Evolutionary conservation across 495 filamentous ascomycete species (phyloP).

Genomic region (Daldinia vernicosa): DNA sequence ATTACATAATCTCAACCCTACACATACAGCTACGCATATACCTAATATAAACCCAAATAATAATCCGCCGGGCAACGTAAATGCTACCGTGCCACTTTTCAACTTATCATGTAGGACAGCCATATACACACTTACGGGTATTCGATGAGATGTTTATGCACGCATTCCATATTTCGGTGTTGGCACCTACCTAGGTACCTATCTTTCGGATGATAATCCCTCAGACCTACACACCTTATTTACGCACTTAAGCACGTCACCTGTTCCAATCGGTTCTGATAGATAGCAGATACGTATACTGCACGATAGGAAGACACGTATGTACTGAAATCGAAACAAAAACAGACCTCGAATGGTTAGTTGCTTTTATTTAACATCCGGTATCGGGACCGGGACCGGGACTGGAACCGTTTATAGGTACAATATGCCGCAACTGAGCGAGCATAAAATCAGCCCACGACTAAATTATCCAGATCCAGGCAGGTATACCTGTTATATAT

Average conservation of each 20-base stretch:
- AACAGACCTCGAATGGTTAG: background rate
- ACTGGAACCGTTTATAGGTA: background rate
- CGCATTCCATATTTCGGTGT: constrained; percentile 1
- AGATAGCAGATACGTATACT: constrained; percentile 16
- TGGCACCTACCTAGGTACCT: constrained; percentile 9
- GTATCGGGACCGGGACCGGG: constrained; percentile 15
- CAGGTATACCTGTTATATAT: constrained; percentile 22
- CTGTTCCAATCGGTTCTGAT: constrained; percentile 11
- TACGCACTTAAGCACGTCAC: constrained; percentile 2
- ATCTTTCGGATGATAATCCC: constrained; percentile 32
- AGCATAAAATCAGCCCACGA: constrained; percentile 10
- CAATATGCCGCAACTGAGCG: background rate
- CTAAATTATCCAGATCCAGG: constrained; percentile 15
- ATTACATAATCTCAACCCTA: background rate
- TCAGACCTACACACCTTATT: constrained; percentile 19
- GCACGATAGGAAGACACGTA: constrained; percentile 4
- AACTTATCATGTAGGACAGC: constrained; percentile 11
- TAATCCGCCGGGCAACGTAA: background rate
- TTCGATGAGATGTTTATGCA: background rate
- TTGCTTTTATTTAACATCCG: constrained; percentile 10
- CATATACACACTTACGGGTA: background rate
- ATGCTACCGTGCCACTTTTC: constrained; percentile 19
- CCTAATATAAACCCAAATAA: background rate
- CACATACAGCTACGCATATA: background rate
- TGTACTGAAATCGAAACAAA: background rate